Conservation (phyloP, 495 filamentous ascomycete genomes). For the Tuber calosporum region DNA sequence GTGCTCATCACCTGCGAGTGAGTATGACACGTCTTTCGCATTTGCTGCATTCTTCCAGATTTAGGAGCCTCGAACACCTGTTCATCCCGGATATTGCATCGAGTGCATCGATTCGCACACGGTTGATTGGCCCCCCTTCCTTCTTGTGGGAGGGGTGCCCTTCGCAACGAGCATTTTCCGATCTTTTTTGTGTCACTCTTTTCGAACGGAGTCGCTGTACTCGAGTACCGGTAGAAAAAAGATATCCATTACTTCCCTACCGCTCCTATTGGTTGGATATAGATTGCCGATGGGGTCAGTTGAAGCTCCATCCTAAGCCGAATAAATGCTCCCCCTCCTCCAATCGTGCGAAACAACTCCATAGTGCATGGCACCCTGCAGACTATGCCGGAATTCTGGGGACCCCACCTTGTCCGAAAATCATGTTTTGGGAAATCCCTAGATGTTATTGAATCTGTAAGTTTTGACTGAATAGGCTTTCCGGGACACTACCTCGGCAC, state of each 20-base stretch:
- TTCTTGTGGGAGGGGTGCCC: conserved; percentile 22
- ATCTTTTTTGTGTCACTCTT: conserved; percentile 4
- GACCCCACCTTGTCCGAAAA: conserved; percentile 36
- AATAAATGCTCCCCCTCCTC: background rate
- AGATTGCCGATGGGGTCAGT: conserved; percentile 20
- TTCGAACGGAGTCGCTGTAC: background rate
- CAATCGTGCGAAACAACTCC: conserved; percentile 12
- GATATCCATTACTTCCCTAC: conserved; percentile 21
- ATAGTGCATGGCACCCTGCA: conserved; percentile 29
- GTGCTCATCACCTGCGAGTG: conserved; percentile 38
- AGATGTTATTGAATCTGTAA: conserved; percentile 12
- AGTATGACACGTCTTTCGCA: conserved; percentile 38
- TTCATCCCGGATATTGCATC: conserved; percentile 36
- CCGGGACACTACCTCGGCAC: background rate
- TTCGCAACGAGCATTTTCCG: background rate
- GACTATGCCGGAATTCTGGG: conserved; percentile 30
- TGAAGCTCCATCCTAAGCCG: background rate
- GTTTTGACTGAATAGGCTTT: background rate
- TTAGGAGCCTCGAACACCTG: conserved; percentile 34
- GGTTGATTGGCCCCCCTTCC: conserved; percentile 22
- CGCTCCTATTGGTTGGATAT: conserved; percentile 31
- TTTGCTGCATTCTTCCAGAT: conserved; percentile 35
- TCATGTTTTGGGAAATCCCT: conserved; percentile 35
- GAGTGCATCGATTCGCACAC: conserved; percentile 24
- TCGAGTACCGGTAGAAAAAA: conserved; percentile 10